These are phyloP conservation scores for Phialocephala subalpina DNA, from an alignment of 2,329 filamentous ascomycete species.

Conservation along the genomic window DNA sequence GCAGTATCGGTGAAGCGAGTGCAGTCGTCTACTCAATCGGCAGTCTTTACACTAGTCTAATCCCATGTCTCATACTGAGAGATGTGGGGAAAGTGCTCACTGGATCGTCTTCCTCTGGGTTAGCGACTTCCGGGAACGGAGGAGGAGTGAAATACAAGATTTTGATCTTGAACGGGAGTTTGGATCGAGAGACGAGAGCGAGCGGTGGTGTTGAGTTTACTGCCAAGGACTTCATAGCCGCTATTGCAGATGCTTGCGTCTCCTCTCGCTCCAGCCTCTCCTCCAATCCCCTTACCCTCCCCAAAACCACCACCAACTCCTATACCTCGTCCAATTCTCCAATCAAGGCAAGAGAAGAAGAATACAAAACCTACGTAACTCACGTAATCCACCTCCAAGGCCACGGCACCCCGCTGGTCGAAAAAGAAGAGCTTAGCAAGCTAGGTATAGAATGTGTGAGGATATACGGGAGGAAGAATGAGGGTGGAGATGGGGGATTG, in stretches of 20 bases:
- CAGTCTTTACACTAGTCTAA: conserved; percentile 88
- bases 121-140: not conserved
- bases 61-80: conserved; percentile 81
- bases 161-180: conserved; percentile 77
- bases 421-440: conserved; percentile 66
- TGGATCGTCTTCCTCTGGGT: conserved; percentile 30
- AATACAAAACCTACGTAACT: conserved; percentile 77
- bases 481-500: conserved; percentile 58
- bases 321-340: not conserved
- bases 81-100: conserved; percentile 75
- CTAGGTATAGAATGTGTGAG: conserved; percentile 81
- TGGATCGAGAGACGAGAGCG: conserved; percentile 89
- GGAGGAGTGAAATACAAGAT: conserved; percentile 63
- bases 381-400: conserved; percentile 85
- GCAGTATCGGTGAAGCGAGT: conserved; percentile 63
- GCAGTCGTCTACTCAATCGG: conserved; percentile 91
- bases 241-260: conserved; percentile 75
- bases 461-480: conserved; percentile 73
- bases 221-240: conserved; percentile 82
- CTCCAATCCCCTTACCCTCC: not conserved
- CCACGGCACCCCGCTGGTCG: conserved; percentile 72
- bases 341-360: conserved; percentile 44
- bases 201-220: conserved; percentile 64
- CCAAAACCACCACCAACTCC: not conserved
- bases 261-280: conserved; percentile 20